Evolutionary conservation across 108 stramenopile species (phyloP).

Genomic region (Tribonema minus): DNA sequence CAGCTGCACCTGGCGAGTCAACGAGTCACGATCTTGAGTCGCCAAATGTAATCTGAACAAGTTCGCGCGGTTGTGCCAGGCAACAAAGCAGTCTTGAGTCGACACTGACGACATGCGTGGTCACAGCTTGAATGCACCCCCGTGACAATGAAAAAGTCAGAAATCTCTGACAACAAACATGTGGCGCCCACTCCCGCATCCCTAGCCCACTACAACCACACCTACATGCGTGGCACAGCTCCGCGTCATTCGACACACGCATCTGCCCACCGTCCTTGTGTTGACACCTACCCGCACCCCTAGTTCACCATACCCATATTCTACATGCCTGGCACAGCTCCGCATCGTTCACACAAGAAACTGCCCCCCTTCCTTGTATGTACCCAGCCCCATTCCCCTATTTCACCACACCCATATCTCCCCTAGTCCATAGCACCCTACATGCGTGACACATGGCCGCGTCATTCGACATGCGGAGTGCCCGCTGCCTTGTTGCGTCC

Average conservation of each 20-base stretch:
- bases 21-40: not conserved
- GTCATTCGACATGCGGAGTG: too few relatives aligned
- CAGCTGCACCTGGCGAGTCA: not conserved
- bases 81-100: too few relatives aligned
- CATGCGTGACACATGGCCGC: not conserved
- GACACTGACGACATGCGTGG: not conserved
- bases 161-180: too few relatives aligned
- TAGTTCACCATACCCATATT: too few relatives aligned
- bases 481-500: too few relatives aligned
- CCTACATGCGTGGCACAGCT: not conserved
- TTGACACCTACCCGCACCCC: too few relatives aligned
- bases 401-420: too few relatives aligned
- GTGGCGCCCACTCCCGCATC: too few relatives aligned
- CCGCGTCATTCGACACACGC: not conserved
- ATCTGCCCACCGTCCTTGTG: not conserved
- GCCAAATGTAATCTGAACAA: not conserved
- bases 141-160: too few relatives aligned
- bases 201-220: too few relatives aligned
- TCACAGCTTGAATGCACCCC: not conserved
- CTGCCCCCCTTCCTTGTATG: not conserved
- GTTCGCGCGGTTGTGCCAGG: not conserved
- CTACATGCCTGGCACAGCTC: not conserved
- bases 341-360: not conserved
- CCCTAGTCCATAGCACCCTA: too few relatives aligned
- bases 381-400: too few relatives aligned